Percentiles rank a stretch among this genome's conserved stretches.
phyloP scores from a whole-genome alignment of 129 eudicot genomes.

The Daucus carota region DH1_v3.0 NC_030388.2:25153501-25154000 shows the following conservation, averaged over 20 bases:
- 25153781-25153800: background rate
- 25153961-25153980: background rate
- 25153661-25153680: background rate
- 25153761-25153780: background rate
- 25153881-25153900: background rate
- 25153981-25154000: slow-evolving; percentile 70
- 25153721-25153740: background rate
- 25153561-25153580: background rate
- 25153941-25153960: background rate
- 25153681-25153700: background rate
- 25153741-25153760: background rate
- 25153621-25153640: background rate
- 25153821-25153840: background rate
- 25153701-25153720: background rate
- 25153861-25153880: background rate
- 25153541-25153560: background rate
- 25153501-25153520: background rate
- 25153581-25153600: background rate
- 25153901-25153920: background rate
- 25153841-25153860: background rate
- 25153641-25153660: background rate
- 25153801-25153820: background rate
- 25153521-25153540: background rate
- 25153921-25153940: background rate
- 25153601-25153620: background rate